These are phyloP conservation scores for Diplodia corticola DNA, from an alignment of 2,329 filamentous ascomycete species.

Conservation along the genomic window DNA sequence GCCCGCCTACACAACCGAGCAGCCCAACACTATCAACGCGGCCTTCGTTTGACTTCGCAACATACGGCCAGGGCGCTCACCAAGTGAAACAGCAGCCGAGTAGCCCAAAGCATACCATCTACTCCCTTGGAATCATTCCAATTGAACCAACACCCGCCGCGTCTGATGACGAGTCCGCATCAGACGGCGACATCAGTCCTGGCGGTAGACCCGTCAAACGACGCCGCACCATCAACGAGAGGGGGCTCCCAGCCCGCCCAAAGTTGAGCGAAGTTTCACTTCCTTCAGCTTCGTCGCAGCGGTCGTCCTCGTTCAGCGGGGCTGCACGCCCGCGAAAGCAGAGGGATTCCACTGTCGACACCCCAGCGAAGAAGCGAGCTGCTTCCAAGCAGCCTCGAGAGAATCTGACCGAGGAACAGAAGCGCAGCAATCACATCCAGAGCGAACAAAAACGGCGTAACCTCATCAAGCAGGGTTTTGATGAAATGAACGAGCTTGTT, in stretches of 20 bases:
- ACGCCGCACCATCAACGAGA: slow-evolving; percentile 16
- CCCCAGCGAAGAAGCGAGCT: slow-evolving; percentile 5
- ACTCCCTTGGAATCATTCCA: slow-evolving; percentile 1
- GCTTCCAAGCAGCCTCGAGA: slow-evolving; percentile 37
- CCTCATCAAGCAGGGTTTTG: slow-evolving; percentile 78
- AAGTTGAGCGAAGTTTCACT: neutral
- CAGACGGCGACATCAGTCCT: slow-evolving; percentile 14
- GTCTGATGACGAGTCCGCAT: slow-evolving; percentile 18
- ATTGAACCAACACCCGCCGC: neutral
- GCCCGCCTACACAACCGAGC: slow-evolving; percentile 8
- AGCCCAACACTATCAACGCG: slow-evolving; percentile 14
- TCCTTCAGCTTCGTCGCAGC: slow-evolving; percentile 1
- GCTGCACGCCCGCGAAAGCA: slow-evolving; percentile 28
- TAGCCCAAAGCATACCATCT: neutral
- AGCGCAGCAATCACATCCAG: slow-evolving; percentile 80
- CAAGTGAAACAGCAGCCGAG: slow-evolving; percentile 11
- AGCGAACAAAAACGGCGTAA: slow-evolving; percentile 86
- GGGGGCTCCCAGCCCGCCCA: neutral
- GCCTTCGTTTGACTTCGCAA: neutral
- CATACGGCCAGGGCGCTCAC: neutral
- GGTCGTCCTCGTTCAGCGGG: slow-evolving; percentile 20
- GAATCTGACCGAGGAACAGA: slow-evolving; percentile 74
- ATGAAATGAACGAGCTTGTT: slow-evolving; percentile 74
- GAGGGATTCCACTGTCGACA: slow-evolving; percentile 26
- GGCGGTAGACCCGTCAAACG: slow-evolving; percentile 15